Evolutionary conservation across 164 flowering plant genomes (phyloP).

Genomic region (Vitis cinerea): DNA sequence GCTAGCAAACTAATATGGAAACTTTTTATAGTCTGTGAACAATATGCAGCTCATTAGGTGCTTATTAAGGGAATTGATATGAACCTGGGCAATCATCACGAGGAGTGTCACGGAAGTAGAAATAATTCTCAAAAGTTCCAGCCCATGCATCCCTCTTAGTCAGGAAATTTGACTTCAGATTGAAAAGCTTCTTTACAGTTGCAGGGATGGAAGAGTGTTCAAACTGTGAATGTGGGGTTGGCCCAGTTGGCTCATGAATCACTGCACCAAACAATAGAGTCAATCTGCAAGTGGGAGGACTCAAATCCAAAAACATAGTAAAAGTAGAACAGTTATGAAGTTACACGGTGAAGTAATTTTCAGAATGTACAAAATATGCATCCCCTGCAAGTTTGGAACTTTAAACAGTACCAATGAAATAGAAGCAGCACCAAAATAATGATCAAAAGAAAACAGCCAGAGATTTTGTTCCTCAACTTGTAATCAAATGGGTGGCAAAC

Average conservation of each 20-base stretch:
- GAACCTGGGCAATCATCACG: constrained; percentile 93
- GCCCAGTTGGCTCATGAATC: constrained; percentile 80
- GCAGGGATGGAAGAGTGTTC: constrained; percentile 96
- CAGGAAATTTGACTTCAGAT: constrained; percentile 77
- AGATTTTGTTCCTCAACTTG: too few relatives aligned
- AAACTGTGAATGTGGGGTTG: constrained; percentile 71
- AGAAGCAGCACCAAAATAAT: too few relatives aligned
- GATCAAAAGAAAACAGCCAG: too few relatives aligned
- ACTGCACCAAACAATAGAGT: constrained; percentile 50
- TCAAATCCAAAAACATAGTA: constrained; percentile 7
- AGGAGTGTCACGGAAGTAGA: constrained; percentile 65
- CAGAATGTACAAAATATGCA: too few relatives aligned
- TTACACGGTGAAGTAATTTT: too few relatives aligned
- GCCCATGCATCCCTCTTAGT: constrained; percentile 99
- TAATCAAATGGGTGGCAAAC: too few relatives aligned
- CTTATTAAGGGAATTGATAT: constrained; percentile 1
- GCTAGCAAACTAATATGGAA: too few relatives aligned
- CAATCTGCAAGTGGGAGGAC: constrained; percentile 7
- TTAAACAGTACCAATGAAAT: too few relatives aligned
- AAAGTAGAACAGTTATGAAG: background rate
- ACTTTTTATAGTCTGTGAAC: background rate
- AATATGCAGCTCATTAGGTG: background rate
- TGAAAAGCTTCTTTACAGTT: constrained; percentile 92
- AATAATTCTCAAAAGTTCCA: constrained; percentile 77
- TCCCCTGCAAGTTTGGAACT: too few relatives aligned